Evolutionary conservation across 495 filamentous ascomycete genomes (phyloP), one percentile per base, ranked within the genome.

Genomic region (Amniculicola lignicola): DNA sequence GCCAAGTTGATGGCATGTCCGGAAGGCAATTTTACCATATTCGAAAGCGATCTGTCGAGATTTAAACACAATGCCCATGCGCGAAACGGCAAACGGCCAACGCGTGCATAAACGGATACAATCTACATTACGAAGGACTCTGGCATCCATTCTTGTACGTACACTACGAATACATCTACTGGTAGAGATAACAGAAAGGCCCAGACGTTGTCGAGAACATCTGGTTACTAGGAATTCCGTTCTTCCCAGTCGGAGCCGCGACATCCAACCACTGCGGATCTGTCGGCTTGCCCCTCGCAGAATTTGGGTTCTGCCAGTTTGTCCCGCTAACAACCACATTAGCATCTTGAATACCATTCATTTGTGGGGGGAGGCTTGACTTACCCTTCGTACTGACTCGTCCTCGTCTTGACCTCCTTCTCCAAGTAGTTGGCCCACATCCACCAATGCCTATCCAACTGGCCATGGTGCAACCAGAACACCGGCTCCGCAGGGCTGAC

Each of bases 371-470:
- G n/a, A n/a, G n/a, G n/a, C n/a, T n/a, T n/a, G n/a, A n/a, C n/a
- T n/a, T 28, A n/a, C 18, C 40, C 56, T 16, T 61, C 58, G 21
- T 61, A 61, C 38, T 23, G 16, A 22, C 45, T 51, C 12, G 51
- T 48, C 28, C 50, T 18, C 6, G 51, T 36, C 45, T 61, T 61
- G 22, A 61, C 6, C 9, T 55, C 28, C 2, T 23, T 18, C 16
- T 55, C 58, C 0, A 42, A 38, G 38, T 62, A 58, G 44, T 62
- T 62, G 12, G 25, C 41, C 59, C 59, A 62, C 53, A 57, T 57
- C 59, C 59, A 62, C 59, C 59, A 62, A 50, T 62, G 59, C 23
- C 59, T 2, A 43, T 62, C 59, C 18, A 62, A 19, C 27, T 62
- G 59, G 2, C 59, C 59, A 21, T 62, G 59, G 37, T 62, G 59